phyloP scores from a whole-genome alignment of 306 rosid species.

The Arachis hypogaea region DNA sequence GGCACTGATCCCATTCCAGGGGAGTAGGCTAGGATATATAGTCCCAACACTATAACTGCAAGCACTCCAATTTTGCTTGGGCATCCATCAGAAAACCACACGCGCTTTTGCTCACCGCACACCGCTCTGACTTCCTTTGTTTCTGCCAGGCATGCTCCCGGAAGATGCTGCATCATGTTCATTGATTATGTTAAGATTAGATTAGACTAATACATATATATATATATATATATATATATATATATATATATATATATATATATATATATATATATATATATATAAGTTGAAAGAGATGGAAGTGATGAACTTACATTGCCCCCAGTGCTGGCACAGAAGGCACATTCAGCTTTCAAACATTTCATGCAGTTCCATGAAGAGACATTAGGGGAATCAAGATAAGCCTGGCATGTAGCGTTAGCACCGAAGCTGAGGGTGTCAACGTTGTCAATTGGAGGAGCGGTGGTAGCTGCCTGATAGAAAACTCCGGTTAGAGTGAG shows the following conservation, averaged over 20 bases:
- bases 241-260: no score
- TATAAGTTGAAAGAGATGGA: no score
- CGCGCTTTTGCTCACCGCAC: conserved; percentile 47
- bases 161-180: conserved; percentile 46
- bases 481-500: conserved; percentile 52
- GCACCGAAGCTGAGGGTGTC: conserved; percentile 59
- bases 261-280: no score
- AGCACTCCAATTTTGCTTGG: conserved; percentile 71
- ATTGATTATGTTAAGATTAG: no score
- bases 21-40: conserved; percentile 66
- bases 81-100: conserved; percentile 77
- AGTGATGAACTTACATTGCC: conserved; percentile 43
- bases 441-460: conserved; percentile 50
- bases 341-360: conserved; percentile 60
- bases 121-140: conserved; percentile 33
- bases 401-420: conserved; percentile 64
- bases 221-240: no score
- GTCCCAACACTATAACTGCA: conserved; percentile 62
- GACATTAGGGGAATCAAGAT: conserved; percentile 39
- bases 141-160: conserved; percentile 71
- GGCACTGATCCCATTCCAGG: conserved; percentile 90
- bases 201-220: neutral
- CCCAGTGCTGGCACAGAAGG: conserved; percentile 56
- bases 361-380: conserved; percentile 77
- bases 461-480: conserved; percentile 52